Base-by-base conservation (phyloP, 2,329 filamentous ascomycete species). In the Trichoderma breve region DNA sequence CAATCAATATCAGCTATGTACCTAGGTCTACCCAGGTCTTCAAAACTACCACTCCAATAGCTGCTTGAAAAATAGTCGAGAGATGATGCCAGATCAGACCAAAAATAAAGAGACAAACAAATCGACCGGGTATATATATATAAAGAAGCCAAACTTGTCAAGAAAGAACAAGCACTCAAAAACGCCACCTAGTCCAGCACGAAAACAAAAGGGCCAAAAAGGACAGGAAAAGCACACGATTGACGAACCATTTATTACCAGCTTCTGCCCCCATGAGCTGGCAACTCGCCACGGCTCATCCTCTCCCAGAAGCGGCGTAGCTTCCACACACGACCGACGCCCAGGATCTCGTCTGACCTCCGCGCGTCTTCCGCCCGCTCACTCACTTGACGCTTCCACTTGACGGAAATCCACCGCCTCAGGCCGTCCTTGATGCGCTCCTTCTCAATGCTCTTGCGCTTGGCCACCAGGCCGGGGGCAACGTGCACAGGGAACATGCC, bases 351-450 rank as follows among this genome's bases (percentile, higher is more conserved):
- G 73, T 89, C 85, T 79, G 82, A 83, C 72, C 76, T 78, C 73
- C 80, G 82, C 28, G 86, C 80, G 69, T 83, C 81, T 77, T 89
- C 84, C 75, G 84, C 83, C 60, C 83, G 81, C 77, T 86, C 83
- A 70, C 80, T 80, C 3, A 89, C 87, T 79, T 88, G 84, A 24
- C 86, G 81, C 53, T 80, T 83, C 86, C 86, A 89, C 30, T 87
- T 86, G n/a, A 79, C 82, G 34, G 86, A 90, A 3, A 93, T 85
- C 89, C 90, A 93, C 14, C 85, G 84, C 47, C 90, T 82, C 73
- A 93, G 80, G 18, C 86, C 86, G 76, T 93, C 91, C 78, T 92
- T 93, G 57, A 93, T 84, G 73, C 85, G 84, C 81, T 93, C 90
- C 75, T 87, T 86, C 81, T 93, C 91, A 18, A 93, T 84, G 14